phyloP scores from a whole-genome alignment of 257 asterid species.

The Gentiana dahurica region DNA sequence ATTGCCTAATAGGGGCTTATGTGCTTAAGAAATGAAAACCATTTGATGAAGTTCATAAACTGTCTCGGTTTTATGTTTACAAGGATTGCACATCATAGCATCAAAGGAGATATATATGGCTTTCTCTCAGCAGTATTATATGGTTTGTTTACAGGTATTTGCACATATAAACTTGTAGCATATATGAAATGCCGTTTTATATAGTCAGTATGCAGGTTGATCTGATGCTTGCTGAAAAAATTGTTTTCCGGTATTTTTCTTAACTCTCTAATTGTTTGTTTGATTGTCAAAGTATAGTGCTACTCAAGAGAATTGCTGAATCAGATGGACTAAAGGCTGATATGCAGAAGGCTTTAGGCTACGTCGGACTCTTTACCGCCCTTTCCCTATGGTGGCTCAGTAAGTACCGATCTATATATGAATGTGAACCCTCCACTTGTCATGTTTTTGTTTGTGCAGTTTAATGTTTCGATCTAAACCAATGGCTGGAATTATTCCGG shows the following conservation, averaged over 20 bases:
- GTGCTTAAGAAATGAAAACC: neutral
- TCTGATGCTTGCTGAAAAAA: conserved; percentile 2
- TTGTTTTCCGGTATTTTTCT: neutral
- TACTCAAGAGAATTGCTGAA: conserved; percentile 67
- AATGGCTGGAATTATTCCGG: no score
- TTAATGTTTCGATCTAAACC: no score
- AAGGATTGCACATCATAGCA: conserved; percentile 40
- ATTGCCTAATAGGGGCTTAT: neutral
- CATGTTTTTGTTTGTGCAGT: no score
- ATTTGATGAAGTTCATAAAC: neutral
- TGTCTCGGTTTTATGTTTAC: neutral
- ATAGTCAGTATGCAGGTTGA: neutral
- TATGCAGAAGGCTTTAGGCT: conserved; percentile 62
- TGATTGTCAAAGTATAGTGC: conserved; percentile 34
- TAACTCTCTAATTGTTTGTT: neutral
- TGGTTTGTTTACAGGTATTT: conserved; percentile 69
- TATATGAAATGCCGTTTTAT: neutral
- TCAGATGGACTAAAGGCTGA: conserved; percentile 57
- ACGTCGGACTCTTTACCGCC: conserved; percentile 56
- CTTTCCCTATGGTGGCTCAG: conserved; percentile 84
- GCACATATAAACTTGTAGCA: neutral
- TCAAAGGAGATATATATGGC: conserved; percentile 60
- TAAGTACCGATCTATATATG: conserved; percentile 20
- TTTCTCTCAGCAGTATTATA: conserved; percentile 60
- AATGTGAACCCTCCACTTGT: no score